A percentile compares a stretch with the other conserved stretches of the same genome.
Evolutionary conservation across 1,284 basidiomycete genomes (phyloP).

Genomic region (Tylopilus sp.): DNA sequence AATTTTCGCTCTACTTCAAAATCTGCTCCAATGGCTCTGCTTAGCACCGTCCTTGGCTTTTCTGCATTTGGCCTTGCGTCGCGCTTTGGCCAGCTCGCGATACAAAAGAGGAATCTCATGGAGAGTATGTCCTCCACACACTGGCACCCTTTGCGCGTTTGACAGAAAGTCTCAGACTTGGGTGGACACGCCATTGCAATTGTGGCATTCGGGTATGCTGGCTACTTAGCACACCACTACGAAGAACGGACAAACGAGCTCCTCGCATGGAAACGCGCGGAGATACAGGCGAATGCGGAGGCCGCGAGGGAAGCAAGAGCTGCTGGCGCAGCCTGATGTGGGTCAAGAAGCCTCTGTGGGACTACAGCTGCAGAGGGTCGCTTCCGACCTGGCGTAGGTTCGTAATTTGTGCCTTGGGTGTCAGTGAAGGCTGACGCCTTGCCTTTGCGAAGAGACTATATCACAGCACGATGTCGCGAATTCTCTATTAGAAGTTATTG

Average conservation of each 20-base stretch:
- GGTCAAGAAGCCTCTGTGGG: slow-evolving; percentile 1
- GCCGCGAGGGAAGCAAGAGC: slow-evolving; percentile 39
- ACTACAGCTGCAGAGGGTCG: not conserved
- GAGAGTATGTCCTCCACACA: slow-evolving; percentile 64
- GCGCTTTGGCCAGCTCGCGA: slow-evolving; percentile 84
- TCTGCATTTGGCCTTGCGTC: slow-evolving; percentile 82
- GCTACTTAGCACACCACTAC: slow-evolving; percentile 78
- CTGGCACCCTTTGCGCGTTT: not conserved
- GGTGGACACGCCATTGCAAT: slow-evolving; percentile 74
- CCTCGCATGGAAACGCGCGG: slow-evolving; percentile 68
- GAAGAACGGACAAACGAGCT: slow-evolving; percentile 69
- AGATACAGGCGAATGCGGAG: slow-evolving; percentile 57
- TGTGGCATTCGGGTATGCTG: slow-evolving; percentile 71
- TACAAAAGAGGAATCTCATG: slow-evolving; percentile 76
- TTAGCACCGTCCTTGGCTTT: slow-evolving; percentile 82
- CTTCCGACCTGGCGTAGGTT: slow-evolving; percentile 30
- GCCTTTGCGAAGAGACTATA: slow-evolving; percentile 17
- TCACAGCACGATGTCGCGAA: slow-evolving; percentile 16
- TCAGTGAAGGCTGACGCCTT: slow-evolving; percentile 21
- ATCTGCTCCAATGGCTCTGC: slow-evolving; percentile 73
- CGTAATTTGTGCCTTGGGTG: slow-evolving; percentile 20
- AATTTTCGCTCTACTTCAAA: slow-evolving; percentile 10
- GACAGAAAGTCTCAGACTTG: slow-evolving; percentile 57
- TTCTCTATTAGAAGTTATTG: slow-evolving; percentile 33
- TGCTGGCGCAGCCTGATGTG: slow-evolving; percentile 25